Conservation (phyloP, 371 early-diverging fungal species). For the Mortierella sp. region DNA sequence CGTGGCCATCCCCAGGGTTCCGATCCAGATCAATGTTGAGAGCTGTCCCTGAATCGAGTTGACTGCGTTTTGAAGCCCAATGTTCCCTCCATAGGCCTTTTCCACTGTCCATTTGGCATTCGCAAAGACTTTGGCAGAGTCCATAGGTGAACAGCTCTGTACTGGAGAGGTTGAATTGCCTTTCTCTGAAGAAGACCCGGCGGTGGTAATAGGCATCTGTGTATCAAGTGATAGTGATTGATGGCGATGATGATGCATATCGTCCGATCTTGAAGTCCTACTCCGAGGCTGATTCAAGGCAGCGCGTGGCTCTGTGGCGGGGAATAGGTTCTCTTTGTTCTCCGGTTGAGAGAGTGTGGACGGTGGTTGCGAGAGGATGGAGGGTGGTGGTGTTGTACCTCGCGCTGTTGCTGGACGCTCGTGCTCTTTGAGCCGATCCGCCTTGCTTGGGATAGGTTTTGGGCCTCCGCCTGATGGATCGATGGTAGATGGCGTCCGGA, state of each 20-base stretch:
- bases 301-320: conserved; percentile 22
- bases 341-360: neutral
- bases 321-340: conserved; percentile 23
- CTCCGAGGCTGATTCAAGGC: conserved; percentile 45
- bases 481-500: conserved; percentile 8
- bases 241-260: neutral
- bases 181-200: neutral
- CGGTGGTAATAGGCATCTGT: neutral
- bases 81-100: conserved; percentile 82
- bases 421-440: conserved; percentile 36
- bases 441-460: conserved; percentile 38
- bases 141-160: conserved; percentile 52
- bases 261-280: conserved; percentile 2
- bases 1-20: conserved; percentile 79
- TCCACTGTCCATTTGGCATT: conserved; percentile 74
- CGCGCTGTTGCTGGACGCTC: conserved; percentile 15
- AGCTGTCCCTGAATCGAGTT: conserved; percentile 69
- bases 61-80: conserved; percentile 91
- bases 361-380: conserved; percentile 34
- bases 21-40: conserved; percentile 74
- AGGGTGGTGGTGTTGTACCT: conserved; percentile 24
- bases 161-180: neutral
- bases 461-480: conserved; percentile 20
- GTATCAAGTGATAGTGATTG: neutral
- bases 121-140: conserved; percentile 60